phyloP scores from a whole-genome alignment of 441 rosid species.

The Croton laevigatus region DNA sequence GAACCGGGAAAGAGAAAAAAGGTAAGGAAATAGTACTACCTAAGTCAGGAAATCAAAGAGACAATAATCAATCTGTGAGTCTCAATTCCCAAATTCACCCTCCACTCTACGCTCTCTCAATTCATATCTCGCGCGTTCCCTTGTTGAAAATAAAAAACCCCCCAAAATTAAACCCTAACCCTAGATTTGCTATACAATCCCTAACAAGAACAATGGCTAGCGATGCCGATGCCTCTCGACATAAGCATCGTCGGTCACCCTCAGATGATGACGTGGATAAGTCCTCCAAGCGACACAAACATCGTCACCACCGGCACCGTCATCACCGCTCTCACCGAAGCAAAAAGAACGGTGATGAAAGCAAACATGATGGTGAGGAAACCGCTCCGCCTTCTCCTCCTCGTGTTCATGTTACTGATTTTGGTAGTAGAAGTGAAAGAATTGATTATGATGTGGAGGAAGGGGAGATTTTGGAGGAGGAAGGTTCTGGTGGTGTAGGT shows the following conservation, averaged over 20 bases:
- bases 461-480: constrained; percentile 96
- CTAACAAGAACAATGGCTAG: constrained; percentile 44
- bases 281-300: constrained; percentile 75
- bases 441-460: constrained; percentile 85
- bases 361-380: constrained; percentile 33
- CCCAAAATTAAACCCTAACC: constrained; percentile 44
- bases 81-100: no score
- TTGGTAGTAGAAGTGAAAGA: constrained; percentile 12
- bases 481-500: constrained; percentile 28
- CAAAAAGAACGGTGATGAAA: constrained; percentile 56
- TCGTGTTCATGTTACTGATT: constrained; percentile 18
- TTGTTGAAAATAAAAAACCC: neutral
- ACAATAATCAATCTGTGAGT: neutral
- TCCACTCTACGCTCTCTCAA: neutral
- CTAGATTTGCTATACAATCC: constrained; percentile 31
- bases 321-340: constrained; percentile 64
- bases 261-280: constrained; percentile 54
- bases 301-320: constrained; percentile 65
- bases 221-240: constrained; percentile 60
- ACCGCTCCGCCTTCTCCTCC: constrained; percentile 21
- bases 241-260: constrained; percentile 67
- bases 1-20: neutral
- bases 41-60: no score
- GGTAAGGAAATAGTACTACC: neutral
- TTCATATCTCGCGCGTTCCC: neutral